Evolutionary conservation across 2,329 filamentous ascomycete species (phyloP).

Genomic region (Colletotrichum orbiculare): DNA sequence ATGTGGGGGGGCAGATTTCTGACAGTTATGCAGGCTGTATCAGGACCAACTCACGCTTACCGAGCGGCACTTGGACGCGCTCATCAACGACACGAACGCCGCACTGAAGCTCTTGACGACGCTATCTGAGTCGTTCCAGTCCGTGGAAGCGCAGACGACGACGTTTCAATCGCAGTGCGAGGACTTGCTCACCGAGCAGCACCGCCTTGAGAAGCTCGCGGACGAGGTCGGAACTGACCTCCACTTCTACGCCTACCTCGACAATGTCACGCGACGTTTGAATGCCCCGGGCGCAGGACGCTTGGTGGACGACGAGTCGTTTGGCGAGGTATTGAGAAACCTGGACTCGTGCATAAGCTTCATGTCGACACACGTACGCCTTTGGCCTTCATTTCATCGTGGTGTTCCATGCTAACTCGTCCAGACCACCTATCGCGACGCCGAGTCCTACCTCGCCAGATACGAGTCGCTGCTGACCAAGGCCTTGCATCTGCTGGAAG

Average conservation of each 20-base stretch:
- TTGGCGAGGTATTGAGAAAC: conserved; percentile 87
- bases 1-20: not conserved
- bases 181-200: conserved; percentile 84
- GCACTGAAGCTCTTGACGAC: conserved; percentile 81
- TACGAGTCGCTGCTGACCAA: conserved; percentile 84
- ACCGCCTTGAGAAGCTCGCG: conserved; percentile 80
- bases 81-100: conserved; percentile 81
- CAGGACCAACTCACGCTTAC: conserved; percentile 84
- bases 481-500: conserved; percentile 70
- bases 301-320: conserved; percentile 84
- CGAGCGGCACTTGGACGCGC: conserved; percentile 81
- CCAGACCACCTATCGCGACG: conserved; percentile 85
- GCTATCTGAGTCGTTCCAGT: conserved; percentile 86
- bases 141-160: conserved; percentile 91
- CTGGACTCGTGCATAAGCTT: conserved; percentile 93
- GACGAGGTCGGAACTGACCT: conserved; percentile 88
- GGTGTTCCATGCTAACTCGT: not conserved
- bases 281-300: conserved; percentile 92
- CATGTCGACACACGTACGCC: conserved; percentile 84
- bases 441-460: conserved; percentile 86
- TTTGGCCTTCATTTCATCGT: not conserved
- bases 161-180: conserved; percentile 94
- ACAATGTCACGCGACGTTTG: conserved; percentile 87
- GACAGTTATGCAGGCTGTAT: conserved; percentile 67
- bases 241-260: conserved; percentile 94